Evolutionary conservation across 1,284 basidiomycete species (phyloP).

Genomic region (Amanita bisporigera): DNA sequence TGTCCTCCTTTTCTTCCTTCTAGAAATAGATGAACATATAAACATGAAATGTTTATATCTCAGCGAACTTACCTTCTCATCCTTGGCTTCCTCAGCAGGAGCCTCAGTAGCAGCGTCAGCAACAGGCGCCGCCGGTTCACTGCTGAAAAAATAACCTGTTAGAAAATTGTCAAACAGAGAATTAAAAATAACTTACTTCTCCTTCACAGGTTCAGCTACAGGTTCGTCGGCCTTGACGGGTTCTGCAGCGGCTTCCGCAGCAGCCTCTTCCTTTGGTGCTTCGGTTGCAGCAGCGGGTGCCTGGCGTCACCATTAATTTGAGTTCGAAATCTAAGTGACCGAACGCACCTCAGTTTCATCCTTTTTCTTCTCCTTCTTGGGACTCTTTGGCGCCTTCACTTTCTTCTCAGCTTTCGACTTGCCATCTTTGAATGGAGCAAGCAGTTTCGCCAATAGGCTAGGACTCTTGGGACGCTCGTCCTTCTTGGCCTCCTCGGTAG

Average conservation of each 20-base stretch:
- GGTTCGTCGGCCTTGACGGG: conserved; percentile 45
- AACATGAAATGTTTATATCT: neutral
- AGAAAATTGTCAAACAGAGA: conserved; percentile 2
- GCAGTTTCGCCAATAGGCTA: conserved; percentile 68
- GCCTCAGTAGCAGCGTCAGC: conserved; percentile 41
- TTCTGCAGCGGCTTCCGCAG: conserved; percentile 45
- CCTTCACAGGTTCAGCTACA: conserved; percentile 58
- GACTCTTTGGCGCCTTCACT: conserved; percentile 63
- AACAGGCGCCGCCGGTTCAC: conserved; percentile 43
- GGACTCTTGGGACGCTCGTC: conserved; percentile 81
- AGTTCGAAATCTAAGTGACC: neutral
- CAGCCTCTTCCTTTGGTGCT: conserved; percentile 56
- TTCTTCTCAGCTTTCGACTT: conserved; percentile 75
- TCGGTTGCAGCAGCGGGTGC: conserved; percentile 35
- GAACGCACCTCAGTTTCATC: conserved; percentile 51
- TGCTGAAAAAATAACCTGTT: conserved; percentile 14
- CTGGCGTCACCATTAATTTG: neutral
- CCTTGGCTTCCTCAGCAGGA: conserved; percentile 55
- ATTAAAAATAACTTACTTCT: conserved; percentile 51
- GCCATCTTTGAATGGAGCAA: conserved; percentile 73
- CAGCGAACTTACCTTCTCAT: conserved; percentile 58
- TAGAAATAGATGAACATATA: conserved; percentile 14
- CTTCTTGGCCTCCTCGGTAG: conserved; percentile 61
- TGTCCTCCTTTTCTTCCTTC: conserved; percentile 47
- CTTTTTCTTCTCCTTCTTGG: conserved; percentile 74